A percentile compares a stretch with the other conserved stretches of the same genome.
Evolutionary conservation across 345 rosid species (phyloP).

Genomic region (Physaria fendleri): DNA sequence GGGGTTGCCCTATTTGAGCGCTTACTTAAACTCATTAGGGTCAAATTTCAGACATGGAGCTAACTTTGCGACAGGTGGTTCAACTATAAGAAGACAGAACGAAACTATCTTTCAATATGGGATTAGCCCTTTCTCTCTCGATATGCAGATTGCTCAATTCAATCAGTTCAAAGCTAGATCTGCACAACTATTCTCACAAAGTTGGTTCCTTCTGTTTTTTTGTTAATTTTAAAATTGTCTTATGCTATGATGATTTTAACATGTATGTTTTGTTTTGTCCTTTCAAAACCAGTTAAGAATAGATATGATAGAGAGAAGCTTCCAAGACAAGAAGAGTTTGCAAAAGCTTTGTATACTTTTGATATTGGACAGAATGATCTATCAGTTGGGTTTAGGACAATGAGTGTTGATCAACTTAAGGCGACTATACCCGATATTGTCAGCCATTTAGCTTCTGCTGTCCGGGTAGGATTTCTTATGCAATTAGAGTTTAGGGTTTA

Average conservation of each 20-base stretch:
- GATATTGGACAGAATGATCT: conserved; percentile 97
- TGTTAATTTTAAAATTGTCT: neutral
- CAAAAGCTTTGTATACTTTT: conserved; percentile 79
- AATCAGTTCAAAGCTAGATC: conserved; percentile 64
- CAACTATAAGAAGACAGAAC: conserved; percentile 76
- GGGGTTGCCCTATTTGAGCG: conserved; percentile 68
- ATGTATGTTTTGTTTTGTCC: neutral
- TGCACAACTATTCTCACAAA: conserved; percentile 41
- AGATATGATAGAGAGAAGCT: conserved; percentile 49
- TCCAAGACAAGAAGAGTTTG: conserved; percentile 65
- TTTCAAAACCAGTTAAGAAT: conserved; percentile 36
- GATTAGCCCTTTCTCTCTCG: conserved; percentile 82
- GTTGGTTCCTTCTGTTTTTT: conserved; percentile 22
- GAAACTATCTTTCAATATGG: conserved; percentile 84
- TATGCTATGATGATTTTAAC: neutral
- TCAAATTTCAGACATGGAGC: conserved; percentile 81
- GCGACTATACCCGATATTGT: conserved; percentile 64
- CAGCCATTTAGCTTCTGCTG: conserved; percentile 73
- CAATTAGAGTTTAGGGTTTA: no score
- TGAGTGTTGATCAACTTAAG: conserved; percentile 63
- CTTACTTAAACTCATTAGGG: conserved; percentile 82
- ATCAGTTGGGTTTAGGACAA: conserved; percentile 67
- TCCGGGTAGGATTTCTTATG: no score
- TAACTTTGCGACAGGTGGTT: conserved; percentile 90
- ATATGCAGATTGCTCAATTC: conserved; percentile 81